Base-by-base conservation (phyloP, 257 asterid genomes). In the Primulina huaijiensis region DNA sequence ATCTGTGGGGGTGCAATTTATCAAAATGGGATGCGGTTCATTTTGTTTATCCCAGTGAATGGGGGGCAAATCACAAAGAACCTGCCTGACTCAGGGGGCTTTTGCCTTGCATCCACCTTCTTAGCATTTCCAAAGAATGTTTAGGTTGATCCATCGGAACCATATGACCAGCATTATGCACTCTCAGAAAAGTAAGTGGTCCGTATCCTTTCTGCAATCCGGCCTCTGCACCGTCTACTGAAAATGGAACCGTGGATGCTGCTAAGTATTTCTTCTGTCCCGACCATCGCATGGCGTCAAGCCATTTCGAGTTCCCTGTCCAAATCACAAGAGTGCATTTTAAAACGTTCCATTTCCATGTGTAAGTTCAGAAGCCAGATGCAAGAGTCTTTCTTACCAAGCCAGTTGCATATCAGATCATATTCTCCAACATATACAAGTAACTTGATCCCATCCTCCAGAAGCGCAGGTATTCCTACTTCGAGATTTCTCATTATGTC, bases 61-160 rank as follows among this genome's bases (percentile, higher is more conserved):
- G 50, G 50, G 50, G 10, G 17, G 50, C 50, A 10, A 38, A 9
- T 38, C 50, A 38, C 50, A 10, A 38, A 10, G 16, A 38, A 11
- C 50, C 50, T 10, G 50, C 50, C 50, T 38, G 50, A 38, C 16
- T 38, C 50, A 8, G 10, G 50, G 50, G 50, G 50, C 50, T 38
- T 30, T 56, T 72, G 33, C 82, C 84, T 56, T 78, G 83, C 56
- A 76, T 82, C 96, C 96, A 91, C 62, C 85, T 79, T 56, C 62
- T 82, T 1, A 90, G 84, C 95, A 89, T 88, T 71, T 84, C 87
- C 2, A 85, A 75, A 23, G 95, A 72, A 5, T 83, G 85, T 76
- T 79, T 80, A 0, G 96, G 95, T 71, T 90, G 97, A 76, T 91
- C 97, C 96, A 89, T 89, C 0, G 97, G 97, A 72, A 89, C 92